A percentile compares a stretch with the other conserved stretches of the same genome.
Evolutionary conservation across 2,329 filamentous ascomycete genomes (phyloP).

Genomic region (Ophioceras dolichostomum): DNA sequence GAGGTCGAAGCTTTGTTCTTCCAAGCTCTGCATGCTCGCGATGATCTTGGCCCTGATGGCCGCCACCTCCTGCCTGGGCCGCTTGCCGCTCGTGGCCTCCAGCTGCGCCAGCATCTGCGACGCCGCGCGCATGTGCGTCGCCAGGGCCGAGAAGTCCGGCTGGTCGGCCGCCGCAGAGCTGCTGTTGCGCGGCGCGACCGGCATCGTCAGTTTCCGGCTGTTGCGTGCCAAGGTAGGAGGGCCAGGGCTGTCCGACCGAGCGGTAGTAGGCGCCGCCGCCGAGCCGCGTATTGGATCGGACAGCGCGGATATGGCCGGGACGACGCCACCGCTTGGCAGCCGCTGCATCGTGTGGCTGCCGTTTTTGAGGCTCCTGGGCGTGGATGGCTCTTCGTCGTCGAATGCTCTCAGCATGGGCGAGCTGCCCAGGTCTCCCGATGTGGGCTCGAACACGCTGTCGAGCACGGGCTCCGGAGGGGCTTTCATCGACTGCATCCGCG

Average conservation of each 20-base stretch:
- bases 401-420: constrained; percentile 54
- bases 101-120: constrained; percentile 80
- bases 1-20: constrained; percentile 72
- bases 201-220: constrained; percentile 47
- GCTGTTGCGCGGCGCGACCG: constrained; percentile 38
- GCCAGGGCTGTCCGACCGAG: constrained; percentile 56
- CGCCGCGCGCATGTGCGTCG: constrained; percentile 78
- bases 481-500: constrained; percentile 31
- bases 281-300: constrained; percentile 57
- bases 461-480: constrained; percentile 29
- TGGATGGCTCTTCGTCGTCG: constrained; percentile 29
- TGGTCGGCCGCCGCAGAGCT: constrained; percentile 52
- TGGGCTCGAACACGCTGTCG: constrained; percentile 78
- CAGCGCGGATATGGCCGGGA: constrained; percentile 45
- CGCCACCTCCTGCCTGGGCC: constrained; percentile 68
- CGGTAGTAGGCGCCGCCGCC: constrained; percentile 52
- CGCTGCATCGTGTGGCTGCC: constrained; percentile 26
- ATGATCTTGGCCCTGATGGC: constrained; percentile 80
- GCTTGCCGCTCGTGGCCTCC: constrained; percentile 67
- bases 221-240: too few relatives aligned
- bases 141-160: constrained; percentile 69
- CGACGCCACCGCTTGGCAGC: constrained; percentile 39
- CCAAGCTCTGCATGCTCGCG: constrained; percentile 77
- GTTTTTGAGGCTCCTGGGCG: background rate
- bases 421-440: constrained; percentile 64